Conservation (phyloP, 2,329 filamentous ascomycete genomes). For the Pezicula radicicola region DNA sequence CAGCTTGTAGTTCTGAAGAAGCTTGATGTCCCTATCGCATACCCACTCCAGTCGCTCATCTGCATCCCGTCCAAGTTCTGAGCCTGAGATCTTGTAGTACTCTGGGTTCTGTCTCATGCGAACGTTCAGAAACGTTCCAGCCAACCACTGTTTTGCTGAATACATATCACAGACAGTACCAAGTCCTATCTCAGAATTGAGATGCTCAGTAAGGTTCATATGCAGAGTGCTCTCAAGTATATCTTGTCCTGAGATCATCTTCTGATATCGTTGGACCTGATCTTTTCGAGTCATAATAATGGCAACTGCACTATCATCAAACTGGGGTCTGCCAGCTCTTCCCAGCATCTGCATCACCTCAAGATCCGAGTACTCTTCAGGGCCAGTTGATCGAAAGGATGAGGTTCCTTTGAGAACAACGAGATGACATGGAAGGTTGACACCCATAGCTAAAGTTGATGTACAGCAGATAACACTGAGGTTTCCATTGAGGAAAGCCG, state of each 20-base stretch:
- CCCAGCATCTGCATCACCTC: constrained; percentile 92
- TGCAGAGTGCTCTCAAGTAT: constrained; percentile 76
- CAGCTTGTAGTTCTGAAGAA: constrained; percentile 59
- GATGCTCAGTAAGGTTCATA: constrained; percentile 74
- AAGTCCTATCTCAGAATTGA: constrained; percentile 81
- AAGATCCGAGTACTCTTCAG: constrained; percentile 74
- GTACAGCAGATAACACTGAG: constrained; percentile 83
- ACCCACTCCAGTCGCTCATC: constrained; percentile 68
- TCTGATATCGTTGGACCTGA: constrained; percentile 65
- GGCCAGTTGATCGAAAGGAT: constrained; percentile 55
- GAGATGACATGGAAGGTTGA: constrained; percentile 81
- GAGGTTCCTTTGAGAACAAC: constrained; percentile 81
- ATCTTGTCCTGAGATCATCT: constrained; percentile 70
- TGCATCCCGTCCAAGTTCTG: constrained; percentile 43
- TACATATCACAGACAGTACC: constrained; percentile 64
- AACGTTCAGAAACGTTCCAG: constrained; percentile 75
- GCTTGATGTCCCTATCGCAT: constrained; percentile 64
- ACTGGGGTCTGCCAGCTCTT: constrained; percentile 79
- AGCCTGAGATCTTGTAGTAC: constrained; percentile 65
- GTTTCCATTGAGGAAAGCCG: constrained; percentile 65
- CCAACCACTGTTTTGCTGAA: constrained; percentile 71
- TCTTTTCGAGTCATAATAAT: constrained; percentile 75
- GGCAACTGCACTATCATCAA: constrained; percentile 71
- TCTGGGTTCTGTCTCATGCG: constrained; percentile 67
- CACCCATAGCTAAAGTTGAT: constrained; percentile 77